Conservation (phyloP, 306 rosid species). For the Betula pendula region DNA sequence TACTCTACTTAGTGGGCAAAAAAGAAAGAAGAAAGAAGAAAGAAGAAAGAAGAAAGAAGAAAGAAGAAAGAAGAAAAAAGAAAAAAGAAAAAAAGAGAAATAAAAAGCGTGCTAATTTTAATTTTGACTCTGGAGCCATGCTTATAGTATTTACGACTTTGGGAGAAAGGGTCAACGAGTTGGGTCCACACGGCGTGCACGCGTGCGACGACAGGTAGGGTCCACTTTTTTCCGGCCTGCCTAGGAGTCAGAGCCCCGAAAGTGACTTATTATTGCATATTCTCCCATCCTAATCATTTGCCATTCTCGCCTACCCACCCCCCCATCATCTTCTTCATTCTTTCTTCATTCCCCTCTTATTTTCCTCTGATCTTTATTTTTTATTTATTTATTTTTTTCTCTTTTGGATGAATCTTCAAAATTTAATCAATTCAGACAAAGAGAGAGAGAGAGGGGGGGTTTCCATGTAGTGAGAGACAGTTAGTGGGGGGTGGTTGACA, state of each 20-base stretch:
- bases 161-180: slow-evolving; percentile 43
- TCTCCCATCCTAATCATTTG: slow-evolving; percentile 40
- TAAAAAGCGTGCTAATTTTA: not conserved
- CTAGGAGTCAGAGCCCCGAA: slow-evolving; percentile 91
- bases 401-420: not conserved
- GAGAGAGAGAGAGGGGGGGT: not conserved
- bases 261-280: slow-evolving; percentile 42
- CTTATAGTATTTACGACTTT: slow-evolving; percentile 17
- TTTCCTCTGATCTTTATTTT: not conserved
- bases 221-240: slow-evolving; percentile 37
- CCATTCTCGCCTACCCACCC: slow-evolving; percentile 22
- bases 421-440: not conserved
- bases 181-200: slow-evolving; percentile 81
- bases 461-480: not conserved
- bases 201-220: slow-evolving; percentile 71
- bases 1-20: not conserved
- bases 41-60: too few species aligned
- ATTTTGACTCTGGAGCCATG: not conserved
- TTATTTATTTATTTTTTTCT: not conserved
- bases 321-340: not conserved
- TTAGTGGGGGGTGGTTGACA: slow-evolving; percentile 40
- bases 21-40: not conserved
- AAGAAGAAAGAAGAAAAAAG: too few species aligned
- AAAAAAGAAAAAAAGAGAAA: not conserved
- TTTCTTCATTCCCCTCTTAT: not conserved